Evolutionary conservation across 2,329 filamentous ascomycete genomes (phyloP).

Genomic region (Botrytis sinoallii): DNA sequence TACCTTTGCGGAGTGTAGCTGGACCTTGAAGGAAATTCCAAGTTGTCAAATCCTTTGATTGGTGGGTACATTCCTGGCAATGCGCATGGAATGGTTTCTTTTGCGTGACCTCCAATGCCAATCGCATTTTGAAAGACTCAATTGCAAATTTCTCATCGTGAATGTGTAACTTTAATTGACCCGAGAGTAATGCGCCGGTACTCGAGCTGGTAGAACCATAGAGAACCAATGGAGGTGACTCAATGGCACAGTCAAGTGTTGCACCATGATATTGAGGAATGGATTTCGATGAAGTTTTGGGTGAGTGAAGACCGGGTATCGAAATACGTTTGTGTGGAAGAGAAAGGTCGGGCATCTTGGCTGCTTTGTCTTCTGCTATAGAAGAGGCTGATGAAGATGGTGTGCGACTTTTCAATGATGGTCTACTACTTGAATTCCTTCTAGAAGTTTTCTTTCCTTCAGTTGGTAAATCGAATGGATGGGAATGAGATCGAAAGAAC

Average conservation of each 20-base stretch:
- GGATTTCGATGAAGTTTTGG: slow-evolving; percentile 30
- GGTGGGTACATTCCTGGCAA: slow-evolving; percentile 72
- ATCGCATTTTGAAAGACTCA: slow-evolving; percentile 67
- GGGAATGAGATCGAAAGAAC: slow-evolving; percentile 16
- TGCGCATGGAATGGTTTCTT: slow-evolving; percentile 79
- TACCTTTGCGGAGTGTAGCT: slow-evolving; percentile 50
- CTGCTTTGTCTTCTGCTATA: slow-evolving; percentile 10
- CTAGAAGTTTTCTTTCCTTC: slow-evolving; percentile 12
- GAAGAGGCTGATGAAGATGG: slow-evolving; percentile 22
- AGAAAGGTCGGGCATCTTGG: slow-evolving; percentile 29
- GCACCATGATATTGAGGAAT: slow-evolving; percentile 28
- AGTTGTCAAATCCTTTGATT: slow-evolving; percentile 69
- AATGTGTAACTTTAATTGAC: slow-evolving; percentile 73
- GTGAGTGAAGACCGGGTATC: slow-evolving; percentile 26
- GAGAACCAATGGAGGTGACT: slow-evolving; percentile 59
- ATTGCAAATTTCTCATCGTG: slow-evolving; percentile 64
- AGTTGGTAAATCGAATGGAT: slow-evolving; percentile 6
- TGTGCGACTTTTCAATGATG: slow-evolving; percentile 12
- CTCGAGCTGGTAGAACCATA: slow-evolving; percentile 73
- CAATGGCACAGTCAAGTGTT: slow-evolving; percentile 50
- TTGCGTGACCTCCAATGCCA: slow-evolving; percentile 68
- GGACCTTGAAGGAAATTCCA: slow-evolving; percentile 72
- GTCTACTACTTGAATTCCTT: slow-evolving; percentile 4
- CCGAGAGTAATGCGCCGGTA: slow-evolving; percentile 80
- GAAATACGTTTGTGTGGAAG: slow-evolving; percentile 33